phyloP scores from a whole-genome alignment of 495 filamentous ascomycete species.

The Xanthoparmelia taractica region DNA sequence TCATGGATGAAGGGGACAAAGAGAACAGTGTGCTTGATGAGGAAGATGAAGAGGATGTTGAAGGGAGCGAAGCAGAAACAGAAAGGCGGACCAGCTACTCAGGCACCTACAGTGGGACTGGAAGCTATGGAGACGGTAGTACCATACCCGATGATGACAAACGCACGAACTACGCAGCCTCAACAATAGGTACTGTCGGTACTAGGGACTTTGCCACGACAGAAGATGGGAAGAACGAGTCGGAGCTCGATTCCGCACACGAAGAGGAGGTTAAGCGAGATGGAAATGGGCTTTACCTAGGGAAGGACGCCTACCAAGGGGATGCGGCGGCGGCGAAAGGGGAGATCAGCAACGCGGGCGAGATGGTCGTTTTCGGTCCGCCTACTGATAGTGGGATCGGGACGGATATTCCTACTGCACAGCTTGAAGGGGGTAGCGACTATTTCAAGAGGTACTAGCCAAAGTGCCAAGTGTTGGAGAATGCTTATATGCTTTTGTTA shows the following conservation, averaged over 20 bases:
- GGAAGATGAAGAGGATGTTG: slow-evolving; percentile 43
- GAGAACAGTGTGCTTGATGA: slow-evolving; percentile 51
- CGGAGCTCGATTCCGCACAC: slow-evolving; percentile 21
- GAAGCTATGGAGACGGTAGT: slow-evolving; percentile 42
- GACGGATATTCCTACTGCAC: slow-evolving; percentile 36
- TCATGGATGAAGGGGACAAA: slow-evolving; percentile 43
- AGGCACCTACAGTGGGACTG: slow-evolving; percentile 41
- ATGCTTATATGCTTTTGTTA: slow-evolving; percentile 2
- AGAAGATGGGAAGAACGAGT: slow-evolving; percentile 27
- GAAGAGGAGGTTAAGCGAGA: slow-evolving; percentile 32
- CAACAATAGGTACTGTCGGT: slow-evolving; percentile 32
- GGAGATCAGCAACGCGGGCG: slow-evolving; percentile 21
- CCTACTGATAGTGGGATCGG: slow-evolving; percentile 42
- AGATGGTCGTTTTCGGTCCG: slow-evolving; percentile 35
- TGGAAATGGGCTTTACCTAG: slow-evolving; percentile 14
- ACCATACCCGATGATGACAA: slow-evolving; percentile 42
- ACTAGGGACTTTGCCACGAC: slow-evolving; percentile 25
- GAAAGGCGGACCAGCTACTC: slow-evolving; percentile 49
- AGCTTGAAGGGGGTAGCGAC: slow-evolving; percentile 27
- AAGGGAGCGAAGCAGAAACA: slow-evolving; percentile 39
- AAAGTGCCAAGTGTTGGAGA: background rate
- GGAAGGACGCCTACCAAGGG: slow-evolving; percentile 13
- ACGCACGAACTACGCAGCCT: slow-evolving; percentile 45
- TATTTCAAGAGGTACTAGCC: slow-evolving; percentile 24
- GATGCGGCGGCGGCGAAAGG: slow-evolving; percentile 11